These are phyloP conservation scores for Aspergillus fructus DNA, from an alignment of 2,329 filamentous ascomycete species.

Conservation along the genomic window DNA sequence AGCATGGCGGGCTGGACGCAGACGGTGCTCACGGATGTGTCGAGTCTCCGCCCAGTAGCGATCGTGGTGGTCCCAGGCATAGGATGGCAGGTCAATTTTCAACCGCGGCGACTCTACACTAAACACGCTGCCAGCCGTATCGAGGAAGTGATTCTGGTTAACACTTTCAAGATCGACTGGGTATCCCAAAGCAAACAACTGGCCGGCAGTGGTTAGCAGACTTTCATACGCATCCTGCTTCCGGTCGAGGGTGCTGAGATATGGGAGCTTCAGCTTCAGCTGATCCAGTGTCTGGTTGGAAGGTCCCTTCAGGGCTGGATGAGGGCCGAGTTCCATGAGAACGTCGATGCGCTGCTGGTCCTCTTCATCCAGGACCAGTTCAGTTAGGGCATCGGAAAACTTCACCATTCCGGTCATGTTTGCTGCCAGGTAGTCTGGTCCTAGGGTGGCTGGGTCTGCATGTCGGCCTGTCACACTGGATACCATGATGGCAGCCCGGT, in stretches of 20 bases:
- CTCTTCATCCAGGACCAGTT: neutral
- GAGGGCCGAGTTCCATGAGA: conserved; percentile 38
- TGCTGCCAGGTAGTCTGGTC: neutral
- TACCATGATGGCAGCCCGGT: neutral
- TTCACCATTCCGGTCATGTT: neutral
- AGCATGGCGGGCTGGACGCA: neutral
- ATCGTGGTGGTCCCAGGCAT: neutral
- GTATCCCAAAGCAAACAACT: neutral
- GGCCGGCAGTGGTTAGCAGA: neutral
- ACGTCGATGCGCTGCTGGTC: neutral
- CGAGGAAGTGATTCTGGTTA: neutral
- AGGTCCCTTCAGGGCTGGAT: conserved; percentile 33
- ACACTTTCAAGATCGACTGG: neutral
- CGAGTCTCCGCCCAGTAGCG: neutral
- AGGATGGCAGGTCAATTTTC: neutral
- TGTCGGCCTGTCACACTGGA: neutral
- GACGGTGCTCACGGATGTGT: neutral
- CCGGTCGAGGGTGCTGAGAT: neutral
- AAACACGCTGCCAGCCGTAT: too few relatives aligned
- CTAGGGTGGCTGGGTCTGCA: neutral
- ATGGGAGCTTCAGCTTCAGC: neutral
- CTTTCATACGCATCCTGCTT: neutral
- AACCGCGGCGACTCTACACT: too few relatives aligned
- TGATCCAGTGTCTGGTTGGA: conserved; percentile 20
- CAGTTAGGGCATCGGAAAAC: neutral